Evolutionary conservation across 805 yeast genomes (phyloP), one percentile per base, ranked within the genome.

Genomic region (Candida railenensis): DNA sequence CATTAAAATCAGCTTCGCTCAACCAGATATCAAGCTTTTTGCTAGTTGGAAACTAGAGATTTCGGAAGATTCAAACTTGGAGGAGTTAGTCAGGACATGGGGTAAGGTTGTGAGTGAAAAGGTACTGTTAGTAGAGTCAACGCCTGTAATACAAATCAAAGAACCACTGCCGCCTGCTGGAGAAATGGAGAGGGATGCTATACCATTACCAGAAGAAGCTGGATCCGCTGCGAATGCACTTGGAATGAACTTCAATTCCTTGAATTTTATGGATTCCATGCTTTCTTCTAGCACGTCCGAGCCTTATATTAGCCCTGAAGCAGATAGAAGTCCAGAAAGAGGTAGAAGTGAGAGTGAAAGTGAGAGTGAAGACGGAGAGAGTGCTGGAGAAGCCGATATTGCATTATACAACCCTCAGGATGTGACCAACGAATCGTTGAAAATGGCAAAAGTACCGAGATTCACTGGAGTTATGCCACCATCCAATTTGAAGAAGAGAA

Each of bases 401-500:
- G 61, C 54, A 34, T 56, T 56, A 16, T 59, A 59, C 45, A 61
- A 56, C 43, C 65, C 65, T 3, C 34, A 39, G 21, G 34, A 22
- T 4, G 33, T 39, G 14, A 28, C 33, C 22, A 22, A 28, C 20
- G 18, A n/a, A 12, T 14, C 20, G 34, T 20, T 22, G 8, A 21
- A 4, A 3, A 12, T 30, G 18, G 33, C 11, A 32, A 22, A 18
- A n/a, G 18, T 36, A 36, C 36, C 36, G 36, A 14, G 19, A 19
- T 36, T 36, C 39, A 16, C 19, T 8, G 30, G 15, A 12, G 49
- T 5, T 49, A 25, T 40, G 34, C 39, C 40, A 28, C 42, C 57
- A 43, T 58, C 65, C 14, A 62, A 57, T 48, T 46, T 65, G 43
- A 65, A 64, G 49, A 53, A 68, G 37, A 43, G 43, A 11, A 36